Conservation (phyloP, 139 green algal genomes). For the Eudorina sp. region DNA sequence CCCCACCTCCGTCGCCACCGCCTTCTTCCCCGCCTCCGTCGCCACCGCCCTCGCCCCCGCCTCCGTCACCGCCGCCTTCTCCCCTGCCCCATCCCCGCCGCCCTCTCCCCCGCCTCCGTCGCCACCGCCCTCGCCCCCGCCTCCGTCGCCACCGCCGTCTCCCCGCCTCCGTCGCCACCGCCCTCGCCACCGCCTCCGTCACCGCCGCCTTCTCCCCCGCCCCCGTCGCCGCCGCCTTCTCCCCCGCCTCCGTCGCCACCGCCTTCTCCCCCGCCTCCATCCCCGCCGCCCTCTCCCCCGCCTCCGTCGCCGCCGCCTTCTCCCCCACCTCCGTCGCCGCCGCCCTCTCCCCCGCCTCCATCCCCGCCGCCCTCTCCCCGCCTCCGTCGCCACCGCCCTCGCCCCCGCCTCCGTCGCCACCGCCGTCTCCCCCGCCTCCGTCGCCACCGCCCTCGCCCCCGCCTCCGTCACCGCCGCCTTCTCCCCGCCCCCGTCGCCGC, state of each 20-base stretch:
- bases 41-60: background rate
- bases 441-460: background rate
- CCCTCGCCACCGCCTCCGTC: background rate
- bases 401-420: background rate
- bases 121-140: background rate
- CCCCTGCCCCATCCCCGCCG: background rate
- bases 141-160: background rate
- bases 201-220: background rate
- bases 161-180: background rate
- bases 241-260: background rate
- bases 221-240: background rate
- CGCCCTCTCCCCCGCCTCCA: background rate
- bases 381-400: background rate
- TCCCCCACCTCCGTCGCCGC: background rate
- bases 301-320: background rate
- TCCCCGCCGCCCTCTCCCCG: background rate
- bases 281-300: background rate
- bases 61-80: background rate
- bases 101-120: background rate
- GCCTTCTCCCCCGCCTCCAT: background rate
- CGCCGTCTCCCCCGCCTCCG: background rate
- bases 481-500: background rate
- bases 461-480: background rate
- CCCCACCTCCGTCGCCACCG: background rate
- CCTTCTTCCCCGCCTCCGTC: background rate